phyloP scores from a whole-genome alignment of 1,284 basidiomycete genomes.

The Malassezia dermatis region DNA sequence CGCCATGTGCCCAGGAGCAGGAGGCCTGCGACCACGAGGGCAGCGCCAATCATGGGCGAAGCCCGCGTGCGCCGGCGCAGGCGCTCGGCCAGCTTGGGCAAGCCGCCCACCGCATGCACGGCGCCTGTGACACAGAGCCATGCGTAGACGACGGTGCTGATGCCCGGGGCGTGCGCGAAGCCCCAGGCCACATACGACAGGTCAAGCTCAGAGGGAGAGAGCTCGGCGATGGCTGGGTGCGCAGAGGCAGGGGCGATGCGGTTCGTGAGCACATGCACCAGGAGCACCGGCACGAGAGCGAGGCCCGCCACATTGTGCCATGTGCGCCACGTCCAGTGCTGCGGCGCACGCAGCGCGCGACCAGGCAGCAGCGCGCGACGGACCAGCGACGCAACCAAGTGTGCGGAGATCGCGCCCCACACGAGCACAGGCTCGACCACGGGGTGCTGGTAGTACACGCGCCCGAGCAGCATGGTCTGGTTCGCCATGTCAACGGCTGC shows the following conservation, averaged over 20 bases:
- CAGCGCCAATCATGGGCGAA: background rate
- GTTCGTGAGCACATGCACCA: conserved; percentile 28
- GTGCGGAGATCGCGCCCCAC: conserved; percentile 24
- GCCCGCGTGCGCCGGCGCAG: background rate
- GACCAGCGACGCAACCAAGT: conserved; percentile 20
- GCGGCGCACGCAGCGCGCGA: background rate
- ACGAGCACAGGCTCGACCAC: conserved; percentile 28
- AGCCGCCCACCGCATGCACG: conserved; percentile 6
- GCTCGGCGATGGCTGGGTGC: conserved; percentile 9
- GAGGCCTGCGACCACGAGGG: background rate
- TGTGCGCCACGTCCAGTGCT: background rate
- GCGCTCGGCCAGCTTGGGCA: conserved; percentile 1
- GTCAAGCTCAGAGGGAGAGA: conserved; percentile 36
- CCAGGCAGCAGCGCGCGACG: conserved; percentile 12
- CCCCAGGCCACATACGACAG: conserved; percentile 30
- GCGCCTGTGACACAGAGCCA: conserved; percentile 2
- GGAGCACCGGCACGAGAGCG: conserved; percentile 21
- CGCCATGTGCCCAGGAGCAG: conserved; percentile 8
- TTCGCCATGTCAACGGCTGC: conserved; percentile 3
- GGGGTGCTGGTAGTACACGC: conserved; percentile 35
- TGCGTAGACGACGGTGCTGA: background rate
- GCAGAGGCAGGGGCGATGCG: conserved; percentile 23
- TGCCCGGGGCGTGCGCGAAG: background rate
- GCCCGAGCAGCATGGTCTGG: conserved; percentile 27
- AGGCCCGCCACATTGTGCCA: conserved; percentile 22